Evolutionary conservation across 805 yeast genomes (phyloP), one percentile per base, ranked within the genome.

Genomic region (Jamesozyma jinghongensis): DNA sequence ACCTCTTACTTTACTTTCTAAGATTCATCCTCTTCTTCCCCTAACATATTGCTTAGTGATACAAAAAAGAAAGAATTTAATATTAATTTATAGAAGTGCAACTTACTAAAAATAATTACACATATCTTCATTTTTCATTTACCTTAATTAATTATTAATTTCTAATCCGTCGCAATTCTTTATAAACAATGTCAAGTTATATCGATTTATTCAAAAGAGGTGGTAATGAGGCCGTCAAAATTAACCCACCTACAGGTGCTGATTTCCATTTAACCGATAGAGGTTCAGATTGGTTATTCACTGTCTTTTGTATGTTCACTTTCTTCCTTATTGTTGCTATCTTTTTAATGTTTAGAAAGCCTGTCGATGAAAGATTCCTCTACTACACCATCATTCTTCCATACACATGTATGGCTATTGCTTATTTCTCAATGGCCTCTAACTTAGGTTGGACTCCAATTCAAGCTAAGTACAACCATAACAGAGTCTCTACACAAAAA

Each of bases 261-360:
- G 81, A 75, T 47, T 71, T 79, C 56, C 73, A 72, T 42, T 43
- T 79, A 28, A 77, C 81, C 10, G 42, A 52, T 8, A 75, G 76
- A 55, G 85, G 85, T 59, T 76, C 83, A 6, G 76, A 74, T 58
- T 79, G 83, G 84, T 68, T 74, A 49, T 79, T 82, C 81, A 69
- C 85, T 3, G 80, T 67, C 16, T 77, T 78, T 55, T 56, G 70
- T 31, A 46, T 75, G 16, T 71, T 73, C 51, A 58, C 64, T 19
- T 40, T 68, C 1, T 55, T 68, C 19, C 51, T 70, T 8, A 39
- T 66, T 13, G 37, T 52, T n/a, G 45, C 50, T 47, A 45, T 53
- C 32, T 48, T 47, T 20, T 37, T 59, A 28, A 55, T 59, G 46
- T 58, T 54, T 39, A 44, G 45, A 33, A 50, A 53, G 33, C 62